phyloP scores from a whole-genome alignment of 371 early-diverging fungal genomes.

The Phascolomyces articulosus region DNA sequence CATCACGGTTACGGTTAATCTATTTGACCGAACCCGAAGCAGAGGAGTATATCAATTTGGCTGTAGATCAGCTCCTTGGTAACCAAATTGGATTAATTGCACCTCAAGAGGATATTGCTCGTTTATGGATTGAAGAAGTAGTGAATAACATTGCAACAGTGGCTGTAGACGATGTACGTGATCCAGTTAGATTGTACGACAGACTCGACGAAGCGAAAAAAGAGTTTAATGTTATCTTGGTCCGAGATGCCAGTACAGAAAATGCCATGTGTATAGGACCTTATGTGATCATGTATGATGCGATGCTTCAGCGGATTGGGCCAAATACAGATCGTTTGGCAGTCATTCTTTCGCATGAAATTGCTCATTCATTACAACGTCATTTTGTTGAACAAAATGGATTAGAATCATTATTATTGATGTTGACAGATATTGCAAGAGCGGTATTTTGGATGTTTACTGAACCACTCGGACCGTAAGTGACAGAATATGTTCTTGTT shows the following conservation, averaged over 20 bases:
- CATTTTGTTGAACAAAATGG: slow-evolving; percentile 68
- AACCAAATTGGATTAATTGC: slow-evolving; percentile 35
- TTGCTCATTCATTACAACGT: slow-evolving; percentile 64
- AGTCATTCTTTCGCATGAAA: slow-evolving; percentile 64
- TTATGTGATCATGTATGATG: slow-evolving; percentile 45
- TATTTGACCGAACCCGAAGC: slow-evolving; percentile 62
- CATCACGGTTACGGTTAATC: slow-evolving; percentile 56
- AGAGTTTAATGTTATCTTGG: slow-evolving; percentile 34
- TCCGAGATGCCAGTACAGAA: slow-evolving; percentile 40
- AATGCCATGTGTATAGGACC: slow-evolving; percentile 53
- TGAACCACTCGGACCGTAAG: slow-evolving; percentile 49
- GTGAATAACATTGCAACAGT: slow-evolving; percentile 38
- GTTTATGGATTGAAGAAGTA: slow-evolving; percentile 44
- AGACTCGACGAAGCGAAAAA: slow-evolving; percentile 1
- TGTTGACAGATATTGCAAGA: slow-evolving; percentile 50
- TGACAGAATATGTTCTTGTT: neutral
- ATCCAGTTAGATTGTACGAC: slow-evolving; percentile 37
- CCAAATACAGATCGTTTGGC: slow-evolving; percentile 58
- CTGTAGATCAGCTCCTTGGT: slow-evolving; percentile 30
- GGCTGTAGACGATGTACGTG: slow-evolving; percentile 48
- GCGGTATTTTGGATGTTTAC: slow-evolving; percentile 53
- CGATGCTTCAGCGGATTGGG: slow-evolving; percentile 50
- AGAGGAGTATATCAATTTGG: slow-evolving; percentile 34
- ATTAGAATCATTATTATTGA: slow-evolving; percentile 45
- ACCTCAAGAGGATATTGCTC: slow-evolving; percentile 32